Evolutionary conservation across 1,284 basidiomycete genomes (phyloP), one percentile per base, ranked within the genome.

Genomic region (Pseudozyma sp.): DNA sequence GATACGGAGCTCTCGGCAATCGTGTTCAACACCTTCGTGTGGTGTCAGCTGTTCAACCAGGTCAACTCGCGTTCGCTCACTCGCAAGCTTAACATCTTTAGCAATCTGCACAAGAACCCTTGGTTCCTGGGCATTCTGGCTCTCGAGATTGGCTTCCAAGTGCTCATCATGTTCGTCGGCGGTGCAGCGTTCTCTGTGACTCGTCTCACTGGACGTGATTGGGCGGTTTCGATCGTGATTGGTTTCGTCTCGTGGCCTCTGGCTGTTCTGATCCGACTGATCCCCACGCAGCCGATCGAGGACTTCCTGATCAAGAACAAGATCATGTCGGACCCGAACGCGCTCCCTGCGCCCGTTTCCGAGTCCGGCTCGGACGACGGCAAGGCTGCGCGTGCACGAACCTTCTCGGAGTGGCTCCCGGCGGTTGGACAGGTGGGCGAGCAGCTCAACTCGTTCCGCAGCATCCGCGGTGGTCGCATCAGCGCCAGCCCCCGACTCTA

Each of bases 21-120:
- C 13, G 92, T 97, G 43, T 99, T 99, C 90, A 99, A 98, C 84
- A 88, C 91, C 16, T 99, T 97, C 81, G 96, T 99, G 47, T 98
- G 97, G 85, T 93, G 93, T 52, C 79, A 81, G 65, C 62, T 84
- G 17, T 84, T 84, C 86, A 97, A 97, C 87, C 94, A 94, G 68
- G 85, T 98, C 85, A 98, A 98, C 83, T 94, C 91, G 75, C 88
- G 96, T 59, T 88, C 93, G 45, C 87, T 99, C 54, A 94, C 96
- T 79, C 89, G 89, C 65, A 89, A 90, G 63, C 87, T 94, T 74
- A 99, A 99, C 85, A 89, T 98, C 66, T 94, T 98, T 80, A 90
- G 92, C 78, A 94, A 93, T 54, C 88, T 98, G 46, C 84, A 87
- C 66, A 87, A 86, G 58, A 99, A 98, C 84, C 89, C 86, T 71